Conservation (phyloP, 306 rosid genomes). For the Leucaena leucocephala region DNA sequence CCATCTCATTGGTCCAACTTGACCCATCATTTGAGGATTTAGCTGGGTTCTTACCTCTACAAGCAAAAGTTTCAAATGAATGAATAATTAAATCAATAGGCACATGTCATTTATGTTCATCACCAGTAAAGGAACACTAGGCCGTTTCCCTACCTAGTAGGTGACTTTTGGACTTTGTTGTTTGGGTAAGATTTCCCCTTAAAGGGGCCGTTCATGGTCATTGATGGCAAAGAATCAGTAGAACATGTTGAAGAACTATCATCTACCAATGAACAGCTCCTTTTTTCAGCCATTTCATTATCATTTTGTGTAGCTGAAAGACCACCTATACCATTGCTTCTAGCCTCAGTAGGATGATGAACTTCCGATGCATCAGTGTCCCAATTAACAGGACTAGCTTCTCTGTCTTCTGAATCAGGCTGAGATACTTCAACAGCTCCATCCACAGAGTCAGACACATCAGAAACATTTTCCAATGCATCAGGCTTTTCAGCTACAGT, state of each 20-base stretch:
- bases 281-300: conserved; percentile 70
- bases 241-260: conserved; percentile 99
- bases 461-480: conserved; percentile 73
- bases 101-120: conserved; percentile 13
- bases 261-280: conserved; percentile 65
- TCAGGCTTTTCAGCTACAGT: conserved; percentile 65
- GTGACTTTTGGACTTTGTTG: conserved; percentile 61
- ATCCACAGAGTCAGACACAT: conserved; percentile 81
- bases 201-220: conserved; percentile 61
- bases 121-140: conserved; percentile 27
- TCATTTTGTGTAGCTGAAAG: conserved; percentile 69
- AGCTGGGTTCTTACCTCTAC: conserved; percentile 70
- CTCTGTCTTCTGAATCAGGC: conserved; percentile 91
- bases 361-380: conserved; percentile 94
- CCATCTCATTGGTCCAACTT: conserved; percentile 66
- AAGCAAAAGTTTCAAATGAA: conserved; percentile 32
- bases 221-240: conserved; percentile 88
- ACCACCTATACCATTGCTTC: conserved; percentile 64
- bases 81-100: conserved; percentile 5
- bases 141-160: conserved; percentile 58
- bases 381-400: conserved; percentile 83
- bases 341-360: conserved; percentile 68
- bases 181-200: conserved; percentile 62
- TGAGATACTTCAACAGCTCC: conserved; percentile 67
- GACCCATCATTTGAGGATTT: conserved; percentile 52